phyloP scores from a whole-genome alignment of 768 basidiomycete genomes.

The Sporobolomyces pararoseus region DNA sequence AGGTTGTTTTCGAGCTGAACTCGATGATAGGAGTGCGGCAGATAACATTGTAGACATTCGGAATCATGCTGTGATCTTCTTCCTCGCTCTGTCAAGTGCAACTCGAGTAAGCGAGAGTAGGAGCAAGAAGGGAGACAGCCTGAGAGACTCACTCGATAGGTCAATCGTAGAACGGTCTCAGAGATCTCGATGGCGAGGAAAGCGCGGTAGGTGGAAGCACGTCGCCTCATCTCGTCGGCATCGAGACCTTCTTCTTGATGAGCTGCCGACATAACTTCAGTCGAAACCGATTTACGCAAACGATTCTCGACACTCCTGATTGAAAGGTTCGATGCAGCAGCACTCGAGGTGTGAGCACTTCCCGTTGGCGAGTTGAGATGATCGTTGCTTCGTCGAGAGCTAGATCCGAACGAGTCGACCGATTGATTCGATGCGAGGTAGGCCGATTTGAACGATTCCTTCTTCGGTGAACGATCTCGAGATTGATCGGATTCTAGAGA shows the following conservation, averaged over 20 bases:
- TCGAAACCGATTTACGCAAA: constrained; percentile 26
- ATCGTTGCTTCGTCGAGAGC: background rate
- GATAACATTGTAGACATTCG: constrained; percentile 67
- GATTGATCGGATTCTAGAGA: background rate
- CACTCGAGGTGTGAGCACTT: background rate
- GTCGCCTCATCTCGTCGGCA: constrained; percentile 53
- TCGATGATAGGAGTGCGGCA: constrained; percentile 76
- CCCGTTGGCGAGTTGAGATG: constrained; percentile 8
- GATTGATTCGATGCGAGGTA: constrained; percentile 30
- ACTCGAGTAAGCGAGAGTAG: background rate
- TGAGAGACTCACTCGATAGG: constrained; percentile 38
- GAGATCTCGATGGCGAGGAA: constrained; percentile 72
- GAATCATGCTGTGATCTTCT: constrained; percentile 47
- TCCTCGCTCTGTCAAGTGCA: constrained; percentile 32
- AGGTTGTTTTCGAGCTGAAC: constrained; percentile 61
- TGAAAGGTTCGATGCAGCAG: constrained; percentile 12
- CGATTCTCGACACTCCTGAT: constrained; percentile 24
- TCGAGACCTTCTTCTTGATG: constrained; percentile 44
- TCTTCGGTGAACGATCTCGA: background rate
- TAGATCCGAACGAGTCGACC: constrained; percentile 33
- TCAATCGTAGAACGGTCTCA: constrained; percentile 44
- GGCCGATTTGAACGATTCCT: background rate
- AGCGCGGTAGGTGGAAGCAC: constrained; percentile 70
- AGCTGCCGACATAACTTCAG: constrained; percentile 16
- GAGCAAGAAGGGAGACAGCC: constrained; percentile 18